phyloP scores from a whole-genome alignment of 768 basidiomycete genomes.

The Hypsizygus marmoreus region DNA sequence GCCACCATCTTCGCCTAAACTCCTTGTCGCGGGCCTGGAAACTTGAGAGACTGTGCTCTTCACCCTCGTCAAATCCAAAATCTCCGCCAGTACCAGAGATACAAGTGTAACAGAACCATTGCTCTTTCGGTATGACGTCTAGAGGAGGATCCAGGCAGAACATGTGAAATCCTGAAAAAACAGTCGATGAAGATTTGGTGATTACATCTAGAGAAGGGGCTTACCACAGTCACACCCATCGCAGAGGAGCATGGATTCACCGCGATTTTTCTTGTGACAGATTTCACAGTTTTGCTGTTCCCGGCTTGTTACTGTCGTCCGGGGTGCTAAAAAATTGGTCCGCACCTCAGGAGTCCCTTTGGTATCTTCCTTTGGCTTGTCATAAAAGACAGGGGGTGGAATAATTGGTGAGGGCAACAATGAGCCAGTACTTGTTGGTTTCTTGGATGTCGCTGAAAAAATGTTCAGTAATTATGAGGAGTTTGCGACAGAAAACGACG shows the following conservation, averaged over 20 bases:
- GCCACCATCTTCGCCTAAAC: constrained; percentile 90
- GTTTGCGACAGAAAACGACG: constrained; percentile 18
- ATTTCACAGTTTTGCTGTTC: constrained; percentile 86
- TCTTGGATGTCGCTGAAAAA: constrained; percentile 37
- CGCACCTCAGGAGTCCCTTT: constrained; percentile 58
- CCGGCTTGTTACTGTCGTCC: constrained; percentile 23
- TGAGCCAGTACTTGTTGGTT: constrained; percentile 23
- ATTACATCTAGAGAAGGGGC: constrained; percentile 10
- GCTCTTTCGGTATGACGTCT: constrained; percentile 80
- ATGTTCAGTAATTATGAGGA: constrained; percentile 9
- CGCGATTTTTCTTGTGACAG: constrained; percentile 86
- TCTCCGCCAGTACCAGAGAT: constrained; percentile 90
- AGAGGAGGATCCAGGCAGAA: constrained; percentile 95
- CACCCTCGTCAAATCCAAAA: constrained; percentile 97
- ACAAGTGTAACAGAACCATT: constrained; percentile 96
- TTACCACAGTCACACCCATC: constrained; percentile 50
- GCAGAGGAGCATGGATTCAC: constrained; percentile 84
- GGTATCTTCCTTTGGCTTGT: constrained; percentile 41
- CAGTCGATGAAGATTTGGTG: constrained; percentile 15
- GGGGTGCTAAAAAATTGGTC: constrained; percentile 28
- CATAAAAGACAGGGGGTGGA: constrained; percentile 50
- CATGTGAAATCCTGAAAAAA: constrained; percentile 83
- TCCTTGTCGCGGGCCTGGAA: constrained; percentile 91
- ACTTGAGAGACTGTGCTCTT: constrained; percentile 89
- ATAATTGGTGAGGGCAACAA: constrained; percentile 36